These are phyloP conservation scores for Penicillium herquei DNA, from an alignment of 495 filamentous ascomycete species.

Conservation along the genomic window DNA sequence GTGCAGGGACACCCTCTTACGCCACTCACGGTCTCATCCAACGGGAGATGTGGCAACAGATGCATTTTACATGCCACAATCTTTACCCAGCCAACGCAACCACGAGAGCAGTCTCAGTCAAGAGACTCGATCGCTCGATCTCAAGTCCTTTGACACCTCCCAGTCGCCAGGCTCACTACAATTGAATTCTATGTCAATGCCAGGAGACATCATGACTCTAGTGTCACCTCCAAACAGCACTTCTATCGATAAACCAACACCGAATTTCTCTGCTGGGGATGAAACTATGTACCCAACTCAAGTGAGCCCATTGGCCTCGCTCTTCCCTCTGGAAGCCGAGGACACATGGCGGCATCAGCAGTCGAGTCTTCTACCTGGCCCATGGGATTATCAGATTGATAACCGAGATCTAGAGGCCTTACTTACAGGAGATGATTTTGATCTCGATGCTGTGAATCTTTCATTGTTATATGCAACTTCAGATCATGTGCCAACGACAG, in stretches of 20 bases:
- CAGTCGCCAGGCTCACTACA: background rate
- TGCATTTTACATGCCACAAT: background rate
- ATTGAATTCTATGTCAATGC: background rate
- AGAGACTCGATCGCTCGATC: background rate
- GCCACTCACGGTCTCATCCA: constrained; percentile 19
- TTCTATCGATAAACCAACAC: constrained; percentile 8
- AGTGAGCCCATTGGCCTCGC: constrained; percentile 5
- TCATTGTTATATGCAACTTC: constrained; percentile 13
- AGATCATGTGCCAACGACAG: constrained; percentile 1
- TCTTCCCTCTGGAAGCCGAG: constrained; percentile 6
- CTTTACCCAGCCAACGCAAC: background rate
- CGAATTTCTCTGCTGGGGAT: constrained; percentile 5
- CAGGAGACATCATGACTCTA: constrained; percentile 3
- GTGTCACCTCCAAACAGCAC: constrained; percentile 11
- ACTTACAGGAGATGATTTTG: constrained; percentile 22
- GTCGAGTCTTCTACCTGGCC: background rate
- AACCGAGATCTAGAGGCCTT: constrained; percentile 9
- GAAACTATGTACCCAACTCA: constrained; percentile 3
- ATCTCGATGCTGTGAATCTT: constrained; percentile 22
- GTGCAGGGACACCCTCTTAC: constrained; percentile 20
- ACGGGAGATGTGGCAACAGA: background rate
- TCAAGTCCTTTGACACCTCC: background rate
- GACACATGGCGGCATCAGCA: constrained; percentile 7
- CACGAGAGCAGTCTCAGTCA: background rate
- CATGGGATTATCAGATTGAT: constrained; percentile 5